Conservation (phyloP, 2,329 filamentous ascomycete species). For the Rutstroemia sp. region DNA sequence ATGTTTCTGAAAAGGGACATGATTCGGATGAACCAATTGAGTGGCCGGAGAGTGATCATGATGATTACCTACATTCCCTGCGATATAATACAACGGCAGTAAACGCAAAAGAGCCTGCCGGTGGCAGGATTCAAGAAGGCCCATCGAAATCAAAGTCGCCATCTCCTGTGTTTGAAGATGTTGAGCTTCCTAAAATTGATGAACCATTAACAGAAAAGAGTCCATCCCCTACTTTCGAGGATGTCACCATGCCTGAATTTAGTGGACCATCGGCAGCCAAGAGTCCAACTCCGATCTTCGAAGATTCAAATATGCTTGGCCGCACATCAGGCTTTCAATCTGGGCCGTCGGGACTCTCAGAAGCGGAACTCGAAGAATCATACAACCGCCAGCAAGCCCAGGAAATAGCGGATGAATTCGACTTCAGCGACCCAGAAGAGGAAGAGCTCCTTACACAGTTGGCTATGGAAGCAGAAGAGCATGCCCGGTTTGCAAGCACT, state of each 20-base stretch:
- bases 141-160: slow-evolving; percentile 28
- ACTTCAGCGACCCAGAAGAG: slow-evolving; percentile 82
- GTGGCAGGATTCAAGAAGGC: not conserved
- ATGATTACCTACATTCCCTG: slow-evolving; percentile 19
- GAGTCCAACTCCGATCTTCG: slow-evolving; percentile 20
- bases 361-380: slow-evolving; percentile 12
- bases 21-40: slow-evolving; percentile 34
- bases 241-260: slow-evolving; percentile 33
- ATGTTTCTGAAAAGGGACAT: not conserved
- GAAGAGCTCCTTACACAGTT: slow-evolving; percentile 82
- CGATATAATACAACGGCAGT: slow-evolving; percentile 11
- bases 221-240: slow-evolving; percentile 39
- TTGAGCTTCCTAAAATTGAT: slow-evolving; percentile 30
- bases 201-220: slow-evolving; percentile 8
- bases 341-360: not conserved
- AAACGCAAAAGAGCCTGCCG: not conserved
- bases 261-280: slow-evolving; percentile 14
- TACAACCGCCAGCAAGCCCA: slow-evolving; percentile 20
- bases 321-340: slow-evolving; percentile 1
- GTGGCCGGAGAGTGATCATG: slow-evolving; percentile 47
- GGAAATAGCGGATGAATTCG: slow-evolving; percentile 42
- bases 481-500: slow-evolving; percentile 83
- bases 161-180: slow-evolving; percentile 45
- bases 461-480: slow-evolving; percentile 85
- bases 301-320: slow-evolving; percentile 19